Conservation (phyloP, 768 basidiomycete genomes). For the Collybia sordida region DNA sequence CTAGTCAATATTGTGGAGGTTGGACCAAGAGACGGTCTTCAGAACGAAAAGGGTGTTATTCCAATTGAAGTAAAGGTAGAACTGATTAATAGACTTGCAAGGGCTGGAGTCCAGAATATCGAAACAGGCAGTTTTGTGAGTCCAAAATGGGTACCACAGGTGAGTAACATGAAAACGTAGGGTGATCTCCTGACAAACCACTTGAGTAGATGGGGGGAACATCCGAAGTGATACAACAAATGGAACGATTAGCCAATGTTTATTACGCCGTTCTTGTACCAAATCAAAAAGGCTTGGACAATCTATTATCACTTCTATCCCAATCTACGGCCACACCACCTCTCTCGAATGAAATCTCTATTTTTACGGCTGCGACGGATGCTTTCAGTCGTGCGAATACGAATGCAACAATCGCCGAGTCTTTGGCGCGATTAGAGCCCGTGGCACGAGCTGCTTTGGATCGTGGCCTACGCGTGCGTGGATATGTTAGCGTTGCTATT, state of each 20-base stretch:
- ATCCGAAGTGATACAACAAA: conserved; percentile 62
- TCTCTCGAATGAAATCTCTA: conserved; percentile 78
- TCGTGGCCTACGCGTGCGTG: conserved; percentile 68
- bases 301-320: conserved; percentile 57
- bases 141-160: conserved; percentile 94
- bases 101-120: conserved; percentile 66
- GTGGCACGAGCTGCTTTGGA: conserved; percentile 64
- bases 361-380: conserved; percentile 90
- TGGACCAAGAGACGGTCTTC: conserved; percentile 87
- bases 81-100: conserved; percentile 72
- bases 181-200: neutral
- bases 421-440: conserved; percentile 58
- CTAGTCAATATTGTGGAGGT: conserved; percentile 81
- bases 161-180: conserved; percentile 22
- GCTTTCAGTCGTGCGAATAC: conserved; percentile 85
- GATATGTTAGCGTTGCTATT: conserved; percentile 84
- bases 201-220: conserved; percentile 81
- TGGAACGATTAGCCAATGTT: conserved; percentile 51
- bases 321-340: conserved; percentile 38
- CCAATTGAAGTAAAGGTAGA: conserved; percentile 75
- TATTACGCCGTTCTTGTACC: conserved; percentile 83
- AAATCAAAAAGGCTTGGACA: conserved; percentile 74
- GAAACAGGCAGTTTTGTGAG: conserved; percentile 92
- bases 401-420: conserved; percentile 71
- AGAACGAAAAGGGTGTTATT: conserved; percentile 80